Percentiles rank a stretch among this genome's conserved stretches.
These are phyloP conservation scores for Trypethelium eluteriae DNA, from an alignment of 495 filamentous ascomycete genomes.

Conservation along the genomic window DNA sequence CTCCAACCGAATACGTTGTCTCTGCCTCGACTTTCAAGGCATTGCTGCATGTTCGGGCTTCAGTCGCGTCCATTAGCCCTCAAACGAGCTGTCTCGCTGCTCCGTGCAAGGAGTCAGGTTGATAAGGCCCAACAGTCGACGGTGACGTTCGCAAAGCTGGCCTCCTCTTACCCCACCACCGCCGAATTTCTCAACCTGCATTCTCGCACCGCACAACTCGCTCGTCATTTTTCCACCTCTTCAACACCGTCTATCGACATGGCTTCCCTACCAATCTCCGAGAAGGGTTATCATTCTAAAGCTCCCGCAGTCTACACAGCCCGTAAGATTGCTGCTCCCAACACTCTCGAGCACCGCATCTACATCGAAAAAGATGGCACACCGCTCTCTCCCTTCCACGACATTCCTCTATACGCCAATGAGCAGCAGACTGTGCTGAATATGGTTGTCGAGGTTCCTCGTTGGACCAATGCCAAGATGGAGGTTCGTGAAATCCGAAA, in stretches of 20 bases:
- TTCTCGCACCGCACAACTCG: conserved; percentile 31
- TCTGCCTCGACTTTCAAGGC: not conserved
- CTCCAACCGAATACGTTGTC: not conserved
- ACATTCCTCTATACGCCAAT: conserved; percentile 96
- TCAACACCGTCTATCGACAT: conserved; percentile 28
- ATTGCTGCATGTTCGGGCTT: conserved; percentile 5
- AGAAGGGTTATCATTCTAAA: conserved; percentile 46
- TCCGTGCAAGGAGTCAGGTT: conserved; percentile 10
- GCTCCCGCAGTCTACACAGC: conserved; percentile 50
- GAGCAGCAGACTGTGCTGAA: conserved; percentile 87
- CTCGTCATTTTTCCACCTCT: conserved; percentile 25
- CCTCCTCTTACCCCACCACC: conserved; percentile 20
- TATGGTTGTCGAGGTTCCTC: conserved; percentile 98
- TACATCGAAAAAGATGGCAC: conserved; percentile 97
- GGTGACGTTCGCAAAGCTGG: conserved; percentile 33
- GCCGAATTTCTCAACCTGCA: not conserved
- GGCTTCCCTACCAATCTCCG: conserved; percentile 33
- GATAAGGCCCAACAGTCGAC: conserved; percentile 21
- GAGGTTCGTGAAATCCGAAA: conserved; percentile 56
- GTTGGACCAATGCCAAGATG: conserved; percentile 99
- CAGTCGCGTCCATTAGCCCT: conserved; percentile 9
- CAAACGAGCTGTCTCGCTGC: not conserved
- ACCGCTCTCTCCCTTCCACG: conserved; percentile 92
- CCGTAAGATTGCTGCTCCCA: conserved; percentile 79
- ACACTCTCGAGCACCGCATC: conserved; percentile 94